These are phyloP conservation scores for Penicillium sclerotiorum DNA, from an alignment of 2,329 filamentous ascomycete genomes.

Conservation along the genomic window DNA sequence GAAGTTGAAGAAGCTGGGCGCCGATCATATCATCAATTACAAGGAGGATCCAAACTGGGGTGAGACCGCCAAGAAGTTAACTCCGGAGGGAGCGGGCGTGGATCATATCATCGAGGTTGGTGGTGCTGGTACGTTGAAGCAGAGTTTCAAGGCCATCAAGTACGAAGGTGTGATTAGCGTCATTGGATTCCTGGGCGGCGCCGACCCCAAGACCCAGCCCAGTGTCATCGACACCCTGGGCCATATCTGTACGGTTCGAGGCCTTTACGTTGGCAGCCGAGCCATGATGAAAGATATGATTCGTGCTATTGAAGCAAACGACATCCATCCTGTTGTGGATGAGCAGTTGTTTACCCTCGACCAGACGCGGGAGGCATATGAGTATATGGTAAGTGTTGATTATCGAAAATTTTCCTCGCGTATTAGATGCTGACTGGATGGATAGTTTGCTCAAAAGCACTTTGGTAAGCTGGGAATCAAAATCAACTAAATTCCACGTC, in stretches of 20 bases:
- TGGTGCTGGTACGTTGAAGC: constrained; percentile 61
- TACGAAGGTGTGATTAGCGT: constrained; percentile 59
- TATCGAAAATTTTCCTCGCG: constrained; percentile 4
- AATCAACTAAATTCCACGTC: constrained; percentile 30
- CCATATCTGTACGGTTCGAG: constrained; percentile 58
- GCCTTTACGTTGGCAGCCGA: constrained; percentile 59
- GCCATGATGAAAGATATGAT: constrained; percentile 63
- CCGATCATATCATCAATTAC: constrained; percentile 64
- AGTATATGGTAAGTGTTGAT: constrained; percentile 52
- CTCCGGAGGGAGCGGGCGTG: constrained; percentile 57
- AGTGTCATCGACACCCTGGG: constrained; percentile 55
- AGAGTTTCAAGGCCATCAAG: constrained; percentile 58
- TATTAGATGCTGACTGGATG: constrained; percentile 21
- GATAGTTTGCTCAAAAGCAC: constrained; percentile 54
- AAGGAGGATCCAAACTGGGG: constrained; percentile 62
- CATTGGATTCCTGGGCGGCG: constrained; percentile 61
- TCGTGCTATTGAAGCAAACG: constrained; percentile 59
- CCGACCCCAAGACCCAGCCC: constrained; percentile 50
- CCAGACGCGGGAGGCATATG: constrained; percentile 56
- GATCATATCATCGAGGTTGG: constrained; percentile 69
- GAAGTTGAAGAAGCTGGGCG: constrained; percentile 59
- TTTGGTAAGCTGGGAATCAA: constrained; percentile 60
- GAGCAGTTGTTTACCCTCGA: constrained; percentile 58
- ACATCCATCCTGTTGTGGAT: constrained; percentile 63
- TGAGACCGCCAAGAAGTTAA: constrained; percentile 55